These are phyloP conservation scores for Sporisorium graminicola DNA, from an alignment of 1,284 basidiomycete species.

Conservation along the genomic window DNA sequence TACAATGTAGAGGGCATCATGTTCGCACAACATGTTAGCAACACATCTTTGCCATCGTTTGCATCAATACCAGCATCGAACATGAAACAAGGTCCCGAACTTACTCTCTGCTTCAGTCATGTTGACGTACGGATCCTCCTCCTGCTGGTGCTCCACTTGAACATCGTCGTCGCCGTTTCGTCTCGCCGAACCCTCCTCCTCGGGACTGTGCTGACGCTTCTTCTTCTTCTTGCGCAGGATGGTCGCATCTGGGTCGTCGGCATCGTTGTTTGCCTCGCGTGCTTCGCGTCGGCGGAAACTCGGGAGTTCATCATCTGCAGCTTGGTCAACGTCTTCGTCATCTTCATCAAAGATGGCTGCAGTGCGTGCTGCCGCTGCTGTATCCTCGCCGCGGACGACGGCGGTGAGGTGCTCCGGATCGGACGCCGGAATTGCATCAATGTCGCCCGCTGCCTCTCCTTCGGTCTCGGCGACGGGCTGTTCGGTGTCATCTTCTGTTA, in stretches of 20 bases:
- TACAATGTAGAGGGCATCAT: not conserved
- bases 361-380: slow-evolving; percentile 34
- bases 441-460: slow-evolving; percentile 12
- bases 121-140: slow-evolving; percentile 40
- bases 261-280: slow-evolving; percentile 8
- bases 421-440: slow-evolving; percentile 26
- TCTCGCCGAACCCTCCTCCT: slow-evolving; percentile 10
- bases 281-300: slow-evolving; percentile 40
- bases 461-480: slow-evolving; percentile 7
- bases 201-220: slow-evolving; percentile 44
- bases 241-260: slow-evolving; percentile 30
- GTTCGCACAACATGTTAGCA: not conserved
- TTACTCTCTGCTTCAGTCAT: slow-evolving; percentile 48
- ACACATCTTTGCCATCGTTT: not conserved
- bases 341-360: slow-evolving; percentile 50
- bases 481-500: not conserved
- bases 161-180: slow-evolving; percentile 6
- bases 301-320: slow-evolving; percentile 24
- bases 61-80: too few species aligned
- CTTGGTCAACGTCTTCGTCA: slow-evolving; percentile 29
- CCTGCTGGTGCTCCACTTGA: slow-evolving; percentile 17
- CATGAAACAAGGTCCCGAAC: too few species aligned
- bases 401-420: slow-evolving; percentile 22
- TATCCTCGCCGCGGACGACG: slow-evolving; percentile 30
- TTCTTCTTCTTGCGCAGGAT: slow-evolving; percentile 52